Evolutionary conservation across 768 basidiomycete genomes (phyloP).

Genomic region (Kwoniella bestiolae): DNA sequence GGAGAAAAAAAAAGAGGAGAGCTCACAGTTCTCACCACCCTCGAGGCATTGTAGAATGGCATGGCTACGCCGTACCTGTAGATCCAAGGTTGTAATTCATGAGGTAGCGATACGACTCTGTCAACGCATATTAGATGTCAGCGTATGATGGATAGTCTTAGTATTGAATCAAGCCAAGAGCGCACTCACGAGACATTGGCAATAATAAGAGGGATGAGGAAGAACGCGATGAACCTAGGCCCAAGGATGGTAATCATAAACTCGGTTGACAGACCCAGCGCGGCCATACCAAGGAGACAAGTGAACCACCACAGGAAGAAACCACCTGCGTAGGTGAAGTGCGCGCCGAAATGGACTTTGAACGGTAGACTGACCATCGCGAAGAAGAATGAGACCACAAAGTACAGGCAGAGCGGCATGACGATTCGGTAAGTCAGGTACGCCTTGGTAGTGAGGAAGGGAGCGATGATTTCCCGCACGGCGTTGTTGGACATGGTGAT

Average conservation of each 20-base stretch:
- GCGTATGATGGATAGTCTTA: no score
- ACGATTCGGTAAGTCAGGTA: slow-evolving; percentile 58
- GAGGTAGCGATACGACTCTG: slow-evolving; percentile 50
- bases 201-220: slow-evolving; percentile 54
- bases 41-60: slow-evolving; percentile 54
- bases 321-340: slow-evolving; percentile 55
- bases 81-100: slow-evolving; percentile 56
- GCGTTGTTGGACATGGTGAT: slow-evolving; percentile 51
- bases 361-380: slow-evolving; percentile 61
- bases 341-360: slow-evolving; percentile 60
- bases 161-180: no score
- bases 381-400: slow-evolving; percentile 60
- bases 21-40: slow-evolving; percentile 48
- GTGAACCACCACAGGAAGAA: slow-evolving; percentile 59
- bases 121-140: not conserved
- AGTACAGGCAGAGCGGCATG: slow-evolving; percentile 58
- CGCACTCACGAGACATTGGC: slow-evolving; percentile 50
- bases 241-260: slow-evolving; percentile 57
- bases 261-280: slow-evolving; percentile 56
- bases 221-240: slow-evolving; percentile 57
- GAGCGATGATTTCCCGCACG: slow-evolving; percentile 56
- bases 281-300: slow-evolving; percentile 55
- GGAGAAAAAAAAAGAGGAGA: not conserved
- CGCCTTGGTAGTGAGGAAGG: slow-evolving; percentile 57
- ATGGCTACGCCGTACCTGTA: slow-evolving; percentile 54